These are phyloP conservation scores for Leccinum broughii DNA, from an alignment of 768 basidiomycete species.

Conservation along the genomic window DNA sequence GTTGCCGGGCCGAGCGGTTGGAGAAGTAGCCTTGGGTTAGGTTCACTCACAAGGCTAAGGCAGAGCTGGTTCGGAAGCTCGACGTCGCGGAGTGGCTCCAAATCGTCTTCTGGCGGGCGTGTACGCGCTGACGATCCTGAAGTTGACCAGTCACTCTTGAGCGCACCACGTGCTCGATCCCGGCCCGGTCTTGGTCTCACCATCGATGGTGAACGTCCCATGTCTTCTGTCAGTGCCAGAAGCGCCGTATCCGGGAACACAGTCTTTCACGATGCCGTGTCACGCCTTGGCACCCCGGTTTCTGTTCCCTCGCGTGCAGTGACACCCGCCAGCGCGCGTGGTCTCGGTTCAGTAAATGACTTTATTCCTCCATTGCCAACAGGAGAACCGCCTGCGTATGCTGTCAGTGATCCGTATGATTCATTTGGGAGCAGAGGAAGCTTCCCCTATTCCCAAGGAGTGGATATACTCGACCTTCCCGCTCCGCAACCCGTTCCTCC, in stretches of 20 bases:
- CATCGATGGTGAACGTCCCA: constrained; percentile 49
- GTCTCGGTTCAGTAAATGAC: constrained; percentile 3
- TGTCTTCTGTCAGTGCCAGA: constrained; percentile 55
- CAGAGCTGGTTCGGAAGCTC: constrained; percentile 58
- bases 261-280: constrained; percentile 62
- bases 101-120: constrained; percentile 25
- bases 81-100: constrained; percentile 32
- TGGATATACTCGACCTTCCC: constrained; percentile 56
- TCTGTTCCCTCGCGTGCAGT: constrained; percentile 45
- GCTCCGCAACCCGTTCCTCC: constrained; percentile 57
- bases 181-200: constrained; percentile 39
- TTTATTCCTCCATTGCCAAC: constrained; percentile 20
- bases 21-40: constrained; percentile 44
- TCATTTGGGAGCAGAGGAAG: constrained; percentile 26
- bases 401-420: constrained; percentile 32
- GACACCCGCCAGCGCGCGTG: constrained; percentile 39
- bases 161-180: constrained; percentile 21
- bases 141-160: constrained; percentile 41
- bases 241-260: constrained; percentile 57
- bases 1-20: constrained; percentile 33
- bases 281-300: constrained; percentile 45
- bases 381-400: constrained; percentile 34
- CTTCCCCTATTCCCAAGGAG: constrained; percentile 28
- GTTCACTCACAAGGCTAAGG: constrained; percentile 50
- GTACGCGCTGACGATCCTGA: constrained; percentile 47